phyloP scores from a whole-genome alignment of 768 basidiomycete species.

The Calocybe gangraenosa region DNA sequence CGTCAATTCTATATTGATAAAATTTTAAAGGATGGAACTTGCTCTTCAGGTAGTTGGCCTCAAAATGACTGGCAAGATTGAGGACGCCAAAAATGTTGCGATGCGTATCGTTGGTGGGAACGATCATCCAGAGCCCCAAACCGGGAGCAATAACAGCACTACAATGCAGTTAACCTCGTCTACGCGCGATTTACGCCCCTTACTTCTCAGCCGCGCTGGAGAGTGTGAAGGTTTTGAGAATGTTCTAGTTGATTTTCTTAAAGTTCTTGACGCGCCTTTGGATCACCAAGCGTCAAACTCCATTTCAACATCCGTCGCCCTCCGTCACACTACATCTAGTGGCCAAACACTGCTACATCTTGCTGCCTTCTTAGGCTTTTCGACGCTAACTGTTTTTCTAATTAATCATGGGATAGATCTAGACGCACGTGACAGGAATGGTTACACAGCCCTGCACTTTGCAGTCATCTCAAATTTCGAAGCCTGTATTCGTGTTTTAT shows the following conservation, averaged over 20 bases:
- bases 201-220: slow-evolving; percentile 50
- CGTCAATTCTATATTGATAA: slow-evolving; percentile 10
- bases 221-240: slow-evolving; percentile 67
- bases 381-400: slow-evolving; percentile 66
- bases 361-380: slow-evolving; percentile 74
- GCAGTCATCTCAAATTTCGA: slow-evolving; percentile 65
- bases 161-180: slow-evolving; percentile 55
- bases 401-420: slow-evolving; percentile 69
- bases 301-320: slow-evolving; percentile 45
- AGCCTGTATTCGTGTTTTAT: slow-evolving; percentile 59
- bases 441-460: slow-evolving; percentile 87
- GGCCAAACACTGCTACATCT: slow-evolving; percentile 91
- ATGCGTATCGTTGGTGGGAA: slow-evolving; percentile 85
- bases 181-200: slow-evolving; percentile 50
- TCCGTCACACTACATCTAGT: slow-evolving; percentile 66
- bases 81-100: slow-evolving; percentile 90
- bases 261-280: slow-evolving; percentile 65
- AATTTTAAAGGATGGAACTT: slow-evolving; percentile 76
- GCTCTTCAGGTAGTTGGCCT: slow-evolving; percentile 93
- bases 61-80: slow-evolving; percentile 95
- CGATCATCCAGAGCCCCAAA: slow-evolving; percentile 41
- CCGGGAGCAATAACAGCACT: slow-evolving; percentile 26
- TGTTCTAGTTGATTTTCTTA: slow-evolving; percentile 76
- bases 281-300: slow-evolving; percentile 38
- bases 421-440: slow-evolving; percentile 84